These are phyloP conservation scores for Grosmannia serpens DNA, from an alignment of 2,329 filamentous ascomycete species.

Conservation along the genomic window DNA sequence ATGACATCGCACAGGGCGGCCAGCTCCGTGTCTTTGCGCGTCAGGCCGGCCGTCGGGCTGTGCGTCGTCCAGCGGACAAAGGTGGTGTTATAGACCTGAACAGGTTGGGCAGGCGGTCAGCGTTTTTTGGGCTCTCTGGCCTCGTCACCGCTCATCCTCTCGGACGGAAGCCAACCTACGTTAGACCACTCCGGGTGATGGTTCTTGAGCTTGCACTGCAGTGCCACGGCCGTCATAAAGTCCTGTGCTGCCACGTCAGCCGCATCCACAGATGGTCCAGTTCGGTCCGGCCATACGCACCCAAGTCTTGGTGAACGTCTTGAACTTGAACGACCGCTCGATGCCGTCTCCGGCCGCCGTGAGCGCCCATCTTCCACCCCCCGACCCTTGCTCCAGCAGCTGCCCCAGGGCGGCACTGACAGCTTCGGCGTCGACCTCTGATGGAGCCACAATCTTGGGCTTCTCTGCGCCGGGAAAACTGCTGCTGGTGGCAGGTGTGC, in stretches of 20 bases:
- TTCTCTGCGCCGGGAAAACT: neutral
- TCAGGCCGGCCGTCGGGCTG: slow-evolving; percentile 48
- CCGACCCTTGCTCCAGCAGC: slow-evolving; percentile 16
- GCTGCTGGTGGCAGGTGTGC: neutral
- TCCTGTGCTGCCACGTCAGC: slow-evolving; percentile 30
- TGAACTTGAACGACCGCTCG: slow-evolving; percentile 51
- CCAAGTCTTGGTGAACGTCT: slow-evolving; percentile 55
- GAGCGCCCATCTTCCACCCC: slow-evolving; percentile 36
- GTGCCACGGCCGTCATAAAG: slow-evolving; percentile 62
- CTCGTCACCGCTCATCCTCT: neutral
- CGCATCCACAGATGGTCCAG: neutral
- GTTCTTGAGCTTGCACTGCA: slow-evolving; percentile 54
- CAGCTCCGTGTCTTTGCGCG: slow-evolving; percentile 49
- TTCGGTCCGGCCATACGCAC: slow-evolving; percentile 25
- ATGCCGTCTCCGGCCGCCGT: slow-evolving; percentile 39
- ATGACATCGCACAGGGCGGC: slow-evolving; percentile 51
- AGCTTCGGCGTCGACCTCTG: neutral
- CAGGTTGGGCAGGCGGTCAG: slow-evolving; percentile 19
- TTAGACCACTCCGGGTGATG: slow-evolving; percentile 74
- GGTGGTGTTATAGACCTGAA: slow-evolving; percentile 59
- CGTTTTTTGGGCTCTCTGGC: neutral
- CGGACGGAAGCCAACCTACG: slow-evolving; percentile 26
- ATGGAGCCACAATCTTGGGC: slow-evolving; percentile 5
- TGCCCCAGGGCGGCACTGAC: slow-evolving; percentile 18
- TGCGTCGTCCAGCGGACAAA: slow-evolving; percentile 68